Evolutionary conservation across 164 flowering plant species (phyloP).

Genomic region (Nelumbo lutea): DNA sequence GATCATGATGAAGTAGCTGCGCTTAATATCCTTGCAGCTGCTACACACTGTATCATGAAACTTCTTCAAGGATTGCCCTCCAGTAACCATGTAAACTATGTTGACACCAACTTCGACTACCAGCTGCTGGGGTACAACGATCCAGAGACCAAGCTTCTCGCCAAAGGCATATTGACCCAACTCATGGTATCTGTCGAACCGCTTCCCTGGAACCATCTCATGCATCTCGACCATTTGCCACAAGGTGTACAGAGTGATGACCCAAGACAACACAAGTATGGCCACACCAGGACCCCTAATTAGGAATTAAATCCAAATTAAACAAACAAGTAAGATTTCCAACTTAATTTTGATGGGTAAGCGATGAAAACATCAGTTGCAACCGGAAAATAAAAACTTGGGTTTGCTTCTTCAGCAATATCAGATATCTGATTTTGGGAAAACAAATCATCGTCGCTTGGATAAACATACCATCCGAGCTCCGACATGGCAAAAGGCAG

Average conservation of each 20-base stretch:
- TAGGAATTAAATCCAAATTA: too few relatives aligned
- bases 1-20: slow-evolving; percentile 59
- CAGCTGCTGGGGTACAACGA: slow-evolving; percentile 57
- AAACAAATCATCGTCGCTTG: too few relatives aligned
- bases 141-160: slow-evolving; percentile 46
- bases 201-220: slow-evolving; percentile 56
- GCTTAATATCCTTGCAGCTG: slow-evolving; percentile 35
- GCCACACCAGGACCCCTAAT: slow-evolving; percentile 43
- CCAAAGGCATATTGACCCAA: slow-evolving; percentile 63
- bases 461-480: slow-evolving; percentile 50
- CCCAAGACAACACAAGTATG: slow-evolving; percentile 43
- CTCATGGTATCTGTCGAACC: slow-evolving; percentile 60
- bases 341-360: too few relatives aligned
- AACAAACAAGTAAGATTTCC: too few relatives aligned
- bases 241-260: slow-evolving; percentile 49
- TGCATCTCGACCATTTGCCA: slow-evolving; percentile 73
- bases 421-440: too few relatives aligned
- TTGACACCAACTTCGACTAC: slow-evolving; percentile 48
- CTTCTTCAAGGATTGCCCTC: slow-evolving; percentile 57
- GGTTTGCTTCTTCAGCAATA: too few relatives aligned
- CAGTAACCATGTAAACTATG: slow-evolving; percentile 71
- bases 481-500: slow-evolving; percentile 58
- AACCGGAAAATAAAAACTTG: too few relatives aligned
- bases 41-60: slow-evolving; percentile 37
- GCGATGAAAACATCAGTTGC: too few relatives aligned